These are phyloP conservation scores for Pyrenophora graminea DNA, from an alignment of 2,329 filamentous ascomycete genomes.

Conservation along the genomic window DNA sequence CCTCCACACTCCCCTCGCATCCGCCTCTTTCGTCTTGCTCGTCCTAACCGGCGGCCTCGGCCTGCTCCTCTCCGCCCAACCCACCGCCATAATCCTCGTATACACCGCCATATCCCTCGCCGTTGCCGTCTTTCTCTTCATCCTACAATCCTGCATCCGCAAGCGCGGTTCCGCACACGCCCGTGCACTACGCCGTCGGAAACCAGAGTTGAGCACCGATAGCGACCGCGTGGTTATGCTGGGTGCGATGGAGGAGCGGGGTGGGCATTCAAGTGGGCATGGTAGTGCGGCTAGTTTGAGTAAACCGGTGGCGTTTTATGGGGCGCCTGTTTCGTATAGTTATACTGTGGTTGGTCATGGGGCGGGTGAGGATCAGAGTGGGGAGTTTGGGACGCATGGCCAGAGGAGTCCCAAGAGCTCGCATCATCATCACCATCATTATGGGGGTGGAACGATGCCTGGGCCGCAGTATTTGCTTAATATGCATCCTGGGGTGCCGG, in stretches of 20 bases:
- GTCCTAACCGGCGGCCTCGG: constrained; percentile 42
- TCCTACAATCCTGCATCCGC: constrained; percentile 31
- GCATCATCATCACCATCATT: constrained; percentile 10
- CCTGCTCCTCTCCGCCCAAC: constrained; percentile 32
- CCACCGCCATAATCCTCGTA: constrained; percentile 29
- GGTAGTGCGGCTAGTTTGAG: constrained; percentile 17
- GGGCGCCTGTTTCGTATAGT: not conserved
- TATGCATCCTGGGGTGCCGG: constrained; percentile 46
- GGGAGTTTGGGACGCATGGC: constrained; percentile 15
- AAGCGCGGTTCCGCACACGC: constrained; percentile 34
- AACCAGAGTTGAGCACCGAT: constrained; percentile 8
- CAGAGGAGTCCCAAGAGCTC: constrained; percentile 3
- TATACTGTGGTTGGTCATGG: not conserved
- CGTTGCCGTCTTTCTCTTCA: constrained; percentile 27
- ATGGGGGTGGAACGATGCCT: constrained; percentile 42
- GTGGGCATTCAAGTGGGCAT: not conserved
- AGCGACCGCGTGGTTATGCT: constrained; percentile 32
- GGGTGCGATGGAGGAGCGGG: constrained; percentile 17
- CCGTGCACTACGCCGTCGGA: constrained; percentile 19
- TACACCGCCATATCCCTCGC: constrained; percentile 36
- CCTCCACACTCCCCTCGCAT: constrained; percentile 51
- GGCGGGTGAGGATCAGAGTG: constrained; percentile 3
- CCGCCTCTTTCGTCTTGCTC: constrained; percentile 31
- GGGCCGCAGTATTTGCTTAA: constrained; percentile 45
- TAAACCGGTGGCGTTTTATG: constrained; percentile 5